A percentile compares a stretch with the other conserved stretches of the same genome.
phyloP scores from a whole-genome alignment of 2,329 filamentous ascomycete species.

The Penicillium psychrosexuale region DNA sequence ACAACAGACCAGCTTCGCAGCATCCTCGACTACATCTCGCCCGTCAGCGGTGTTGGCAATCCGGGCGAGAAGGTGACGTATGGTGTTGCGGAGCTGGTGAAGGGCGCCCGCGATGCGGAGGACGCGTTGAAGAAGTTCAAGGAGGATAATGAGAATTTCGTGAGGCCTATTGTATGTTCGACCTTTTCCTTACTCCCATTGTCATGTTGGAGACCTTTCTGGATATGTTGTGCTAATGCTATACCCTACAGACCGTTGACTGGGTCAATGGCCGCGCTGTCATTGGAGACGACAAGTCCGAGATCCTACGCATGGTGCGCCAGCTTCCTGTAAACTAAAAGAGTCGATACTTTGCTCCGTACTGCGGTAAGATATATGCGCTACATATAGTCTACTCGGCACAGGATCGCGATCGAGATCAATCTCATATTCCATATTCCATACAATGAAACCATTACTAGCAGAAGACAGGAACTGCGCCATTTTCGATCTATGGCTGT shows the following conservation, averaged over 20 bases:
- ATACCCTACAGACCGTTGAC: slow-evolving; percentile 61
- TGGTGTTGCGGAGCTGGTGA: slow-evolving; percentile 63
- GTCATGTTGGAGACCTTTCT: too few relatives aligned
- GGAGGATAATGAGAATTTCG: slow-evolving; percentile 63
- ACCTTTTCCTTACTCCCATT: neutral
- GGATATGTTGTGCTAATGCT: slow-evolving; percentile 20
- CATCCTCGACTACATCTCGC: slow-evolving; percentile 72
- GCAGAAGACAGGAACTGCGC: slow-evolving; percentile 10
- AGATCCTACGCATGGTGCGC: slow-evolving; percentile 78
- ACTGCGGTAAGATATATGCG: neutral
- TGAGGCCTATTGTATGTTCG: slow-evolving; percentile 69
- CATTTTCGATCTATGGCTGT: slow-evolving; percentile 24
- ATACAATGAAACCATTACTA: slow-evolving; percentile 4
- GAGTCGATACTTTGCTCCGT: neutral
- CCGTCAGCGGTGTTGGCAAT: slow-evolving; percentile 46
- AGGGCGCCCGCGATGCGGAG: slow-evolving; percentile 67
- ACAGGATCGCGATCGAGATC: neutral
- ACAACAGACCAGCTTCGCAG: slow-evolving; percentile 79
- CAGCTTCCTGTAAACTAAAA: slow-evolving; percentile 37
- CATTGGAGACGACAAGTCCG: slow-evolving; percentile 75
- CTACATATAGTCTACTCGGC: neutral
- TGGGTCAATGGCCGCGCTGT: slow-evolving; percentile 87
- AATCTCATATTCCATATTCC: slow-evolving; percentile 6
- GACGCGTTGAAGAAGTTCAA: slow-evolving; percentile 80
- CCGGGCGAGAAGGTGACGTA: slow-evolving; percentile 61